phyloP scores from a whole-genome alignment of 148 eudicot species.

The Cornus suecica region DNA sequence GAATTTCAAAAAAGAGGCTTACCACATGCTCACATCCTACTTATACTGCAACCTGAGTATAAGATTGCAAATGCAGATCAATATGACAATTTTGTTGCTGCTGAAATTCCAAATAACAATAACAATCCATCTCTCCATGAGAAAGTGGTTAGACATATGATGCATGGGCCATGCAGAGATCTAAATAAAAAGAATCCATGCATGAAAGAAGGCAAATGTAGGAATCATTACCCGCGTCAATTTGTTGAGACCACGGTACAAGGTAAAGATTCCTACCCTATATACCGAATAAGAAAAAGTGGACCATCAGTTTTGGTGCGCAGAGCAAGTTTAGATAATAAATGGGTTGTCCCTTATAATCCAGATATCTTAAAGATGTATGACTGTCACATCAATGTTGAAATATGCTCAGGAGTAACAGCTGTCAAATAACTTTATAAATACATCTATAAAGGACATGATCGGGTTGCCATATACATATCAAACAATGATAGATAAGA shows the following conservation, averaged over 20 bases:
- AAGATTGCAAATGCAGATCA: too few species aligned
- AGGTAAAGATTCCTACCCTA: constrained; percentile 20
- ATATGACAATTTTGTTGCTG: too few species aligned
- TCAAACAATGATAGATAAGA: too few species aligned
- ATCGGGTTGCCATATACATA: too few species aligned
- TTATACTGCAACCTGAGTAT: too few species aligned
- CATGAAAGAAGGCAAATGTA: too few species aligned
- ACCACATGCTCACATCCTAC: too few species aligned
- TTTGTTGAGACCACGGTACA: not conserved
- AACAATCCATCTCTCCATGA: not conserved
- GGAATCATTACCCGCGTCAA: constrained; percentile 4
- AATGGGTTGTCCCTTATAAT: constrained; percentile 32
- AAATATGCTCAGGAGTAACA: constrained; percentile 17
- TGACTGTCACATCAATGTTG: constrained; percentile 27
- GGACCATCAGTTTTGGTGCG: too few species aligned
- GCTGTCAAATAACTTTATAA: constrained; percentile 31
- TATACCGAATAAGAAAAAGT: constrained; percentile 21
- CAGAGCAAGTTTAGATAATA: too few species aligned
- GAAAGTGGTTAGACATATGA: too few species aligned
- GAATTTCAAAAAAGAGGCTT: too few species aligned
- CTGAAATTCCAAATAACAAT: constrained; percentile 6
- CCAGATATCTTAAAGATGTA: constrained; percentile 13
- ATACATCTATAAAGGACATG: too few species aligned
- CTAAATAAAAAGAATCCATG: constrained; percentile 2
- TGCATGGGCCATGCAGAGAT: constrained; percentile 43